These are phyloP conservation scores for Musa acuminata DNA, from an alignment of 176 grass and related monocot species.

Conservation along the genomic window DNA sequence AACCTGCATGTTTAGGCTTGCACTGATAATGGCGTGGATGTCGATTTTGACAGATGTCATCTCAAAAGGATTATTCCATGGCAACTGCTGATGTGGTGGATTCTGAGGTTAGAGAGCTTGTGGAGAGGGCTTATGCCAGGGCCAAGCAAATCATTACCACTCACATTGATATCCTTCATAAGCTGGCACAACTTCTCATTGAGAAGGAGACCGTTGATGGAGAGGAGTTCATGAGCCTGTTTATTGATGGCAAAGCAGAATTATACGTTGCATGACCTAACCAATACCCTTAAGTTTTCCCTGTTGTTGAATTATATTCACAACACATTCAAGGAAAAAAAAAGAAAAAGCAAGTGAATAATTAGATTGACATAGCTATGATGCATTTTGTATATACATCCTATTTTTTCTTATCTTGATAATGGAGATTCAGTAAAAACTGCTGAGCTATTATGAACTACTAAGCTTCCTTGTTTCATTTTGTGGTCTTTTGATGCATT, in stretches of 20 bases:
- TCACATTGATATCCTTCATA: conserved; percentile 86
- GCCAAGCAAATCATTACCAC: conserved; percentile 62
- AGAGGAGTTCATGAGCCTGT: conserved; percentile 97
- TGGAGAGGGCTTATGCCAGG: conserved; percentile 64
- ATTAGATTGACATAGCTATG: neutral
- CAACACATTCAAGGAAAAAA: neutral
- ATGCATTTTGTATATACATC: neutral
- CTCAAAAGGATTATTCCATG: conserved; percentile 97
- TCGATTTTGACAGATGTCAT: conserved; percentile 55
- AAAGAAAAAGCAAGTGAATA: neutral
- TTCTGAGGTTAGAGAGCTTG: conserved; percentile 81
- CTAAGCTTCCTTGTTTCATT: too few species aligned
- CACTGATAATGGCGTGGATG: conserved; percentile 3
- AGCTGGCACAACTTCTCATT: conserved; percentile 77
- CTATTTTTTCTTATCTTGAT: neutral
- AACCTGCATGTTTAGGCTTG: neutral
- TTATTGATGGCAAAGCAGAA: conserved; percentile 88
- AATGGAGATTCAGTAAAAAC: neutral
- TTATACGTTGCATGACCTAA: conserved; percentile 57
- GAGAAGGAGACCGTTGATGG: conserved; percentile 97
- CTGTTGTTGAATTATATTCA: conserved; percentile 9
- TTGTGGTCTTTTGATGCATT: too few species aligned
- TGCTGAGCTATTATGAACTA: too few species aligned
- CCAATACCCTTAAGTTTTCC: too few species aligned
- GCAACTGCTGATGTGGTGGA: conserved; percentile 85